A percentile compares a stretch with the other conserved stretches of the same genome.
These are phyloP conservation scores for Dicorynia guianensis DNA, from an alignment of 306 rosid species.

Conservation along the genomic window DNA sequence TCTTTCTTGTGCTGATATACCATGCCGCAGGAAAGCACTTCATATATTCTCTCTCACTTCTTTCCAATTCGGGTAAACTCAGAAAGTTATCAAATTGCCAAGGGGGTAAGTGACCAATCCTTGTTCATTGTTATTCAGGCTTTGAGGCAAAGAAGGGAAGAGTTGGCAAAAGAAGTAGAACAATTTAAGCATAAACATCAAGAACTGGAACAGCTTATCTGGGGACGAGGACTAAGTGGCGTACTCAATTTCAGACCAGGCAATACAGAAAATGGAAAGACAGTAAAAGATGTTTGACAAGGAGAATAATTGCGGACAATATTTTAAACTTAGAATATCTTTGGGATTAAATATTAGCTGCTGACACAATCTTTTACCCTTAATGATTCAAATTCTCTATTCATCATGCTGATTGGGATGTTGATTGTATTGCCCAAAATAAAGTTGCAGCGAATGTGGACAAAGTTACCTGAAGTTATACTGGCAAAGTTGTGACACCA, in stretches of 20 bases:
- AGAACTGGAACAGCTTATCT: conserved; percentile 77
- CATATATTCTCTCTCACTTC: conserved; percentile 2
- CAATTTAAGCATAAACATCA: conserved; percentile 61
- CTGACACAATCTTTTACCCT: background rate
- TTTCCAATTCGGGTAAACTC: conserved; percentile 32
- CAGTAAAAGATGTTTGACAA: conserved; percentile 54
- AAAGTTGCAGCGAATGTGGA: conserved; percentile 33
- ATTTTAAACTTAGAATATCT: conserved; percentile 20
- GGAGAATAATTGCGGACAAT: conserved; percentile 31
- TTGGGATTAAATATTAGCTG: conserved; percentile 13
- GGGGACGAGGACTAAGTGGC: conserved; percentile 78
- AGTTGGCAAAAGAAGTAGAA: conserved; percentile 66
- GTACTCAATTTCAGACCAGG: conserved; percentile 60
- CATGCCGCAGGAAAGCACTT: background rate
- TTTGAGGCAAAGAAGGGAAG: conserved; percentile 67
- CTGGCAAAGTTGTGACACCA: conserved; percentile 24
- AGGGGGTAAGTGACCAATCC: background rate
- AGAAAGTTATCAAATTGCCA: conserved; percentile 28
- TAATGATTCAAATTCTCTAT: conserved; percentile 14
- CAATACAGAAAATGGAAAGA: conserved; percentile 51
- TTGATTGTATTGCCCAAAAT: conserved; percentile 28
- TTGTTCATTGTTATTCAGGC: conserved; percentile 56
- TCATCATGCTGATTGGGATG: conserved; percentile 26
- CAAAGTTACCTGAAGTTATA: background rate
- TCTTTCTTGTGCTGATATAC: conserved; percentile 2